Percentiles rank a stretch among this genome's conserved stretches.
phyloP scores from a whole-genome alignment of 345 rosid genomes.

The Aquilaria yunnanensis region DNA sequence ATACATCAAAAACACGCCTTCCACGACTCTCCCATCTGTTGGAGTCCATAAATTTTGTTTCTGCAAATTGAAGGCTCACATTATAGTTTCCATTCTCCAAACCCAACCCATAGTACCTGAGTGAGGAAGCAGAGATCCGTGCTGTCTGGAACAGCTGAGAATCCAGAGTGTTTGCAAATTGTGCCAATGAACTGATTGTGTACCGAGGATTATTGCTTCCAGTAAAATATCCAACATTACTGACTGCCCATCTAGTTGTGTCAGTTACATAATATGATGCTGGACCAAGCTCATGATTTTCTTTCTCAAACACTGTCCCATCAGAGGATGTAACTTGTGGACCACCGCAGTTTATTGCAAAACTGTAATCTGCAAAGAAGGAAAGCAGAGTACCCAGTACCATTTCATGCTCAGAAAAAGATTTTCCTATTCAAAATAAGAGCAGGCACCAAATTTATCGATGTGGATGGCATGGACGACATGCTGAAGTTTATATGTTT shows the following conservation, averaged over 20 bases:
- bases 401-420: not conserved
- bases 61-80: slow-evolving; percentile 44
- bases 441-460: not conserved
- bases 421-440: not conserved
- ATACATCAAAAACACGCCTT: slow-evolving; percentile 46
- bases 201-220: slow-evolving; percentile 26
- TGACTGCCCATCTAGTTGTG: slow-evolving; percentile 38
- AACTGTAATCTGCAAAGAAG: slow-evolving; percentile 36
- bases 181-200: slow-evolving; percentile 20
- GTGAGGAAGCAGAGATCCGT: slow-evolving; percentile 57
- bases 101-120: slow-evolving; percentile 77
- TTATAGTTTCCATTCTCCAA: slow-evolving; percentile 77
- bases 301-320: slow-evolving; percentile 37
- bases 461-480: not conserved
- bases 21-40: slow-evolving; percentile 37
- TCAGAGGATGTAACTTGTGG: slow-evolving; percentile 33
- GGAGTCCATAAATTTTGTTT: slow-evolving; percentile 18
- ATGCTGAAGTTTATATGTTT: not conserved
- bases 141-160: slow-evolving; percentile 48
- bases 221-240: slow-evolving; percentile 35
- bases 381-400: not conserved
- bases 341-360: slow-evolving; percentile 66
- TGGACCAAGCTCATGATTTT: slow-evolving; percentile 45
- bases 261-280: slow-evolving; percentile 45
- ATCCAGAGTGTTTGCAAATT: slow-evolving; percentile 29